Evolutionary conservation across 148 eudicot species (phyloP), one percentile per base, ranked within the genome.

Genomic region (Selenicereus undatus): DNA sequence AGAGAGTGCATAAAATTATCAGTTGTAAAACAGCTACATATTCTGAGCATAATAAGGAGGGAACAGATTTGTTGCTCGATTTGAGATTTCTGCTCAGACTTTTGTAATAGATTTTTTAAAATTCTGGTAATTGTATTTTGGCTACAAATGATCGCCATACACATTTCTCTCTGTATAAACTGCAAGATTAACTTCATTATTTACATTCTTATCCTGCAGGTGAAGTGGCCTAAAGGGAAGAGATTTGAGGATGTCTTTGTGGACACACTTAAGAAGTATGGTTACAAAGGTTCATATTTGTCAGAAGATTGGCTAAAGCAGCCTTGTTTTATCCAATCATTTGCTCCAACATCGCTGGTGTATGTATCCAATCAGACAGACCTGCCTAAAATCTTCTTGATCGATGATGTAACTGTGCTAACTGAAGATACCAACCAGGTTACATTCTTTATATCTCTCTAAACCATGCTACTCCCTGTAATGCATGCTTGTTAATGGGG

Each of bases 381-480:
- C 73, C 86, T 96, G 71, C 99, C 99, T n/a, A 94, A 91, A 81
- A 82, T 96, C 81, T 90, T 96, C 74, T 87, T 94, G 81, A 96
- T 94, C 79, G 95, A 91, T 83, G 95, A 96, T 36, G 77, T 86
- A 26, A 82, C 85, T 71, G 81, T 88, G 0, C 86, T 85, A 76
- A 94, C 98, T 79, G 91, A 96, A 84, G 99, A 96, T 83, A 96
- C 99, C 16, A 92, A 96, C 83, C 99, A 96, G 98, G 99, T 94
- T 86, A 51, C 36, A 18, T 6, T 58, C 48, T 35, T 73, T 43
- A 24, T 52, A 70, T 75, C 26, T 69, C 45, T 39, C 16, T 74
- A 20, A 3, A 60, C 18, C 24, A 27, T 27, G 29, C 29, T 74
- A 12, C 43, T 4, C 8, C 43, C 8, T 4, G 5, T 39, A 39